Evolutionary conservation across 2,329 filamentous ascomycete genomes (phyloP).

Genomic region (Cadophora malorum): DNA sequence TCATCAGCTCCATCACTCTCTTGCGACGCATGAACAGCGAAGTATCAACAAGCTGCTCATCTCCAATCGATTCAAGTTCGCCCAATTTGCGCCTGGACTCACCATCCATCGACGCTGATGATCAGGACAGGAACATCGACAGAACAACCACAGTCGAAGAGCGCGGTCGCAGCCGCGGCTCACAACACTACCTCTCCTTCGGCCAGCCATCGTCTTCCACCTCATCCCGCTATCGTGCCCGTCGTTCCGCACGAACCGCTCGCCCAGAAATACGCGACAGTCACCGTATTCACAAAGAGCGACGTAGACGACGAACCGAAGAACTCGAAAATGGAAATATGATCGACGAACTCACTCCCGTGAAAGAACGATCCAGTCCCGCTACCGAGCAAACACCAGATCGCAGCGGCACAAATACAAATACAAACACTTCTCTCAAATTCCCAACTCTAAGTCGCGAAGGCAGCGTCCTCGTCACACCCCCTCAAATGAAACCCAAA

Average conservation of each 20-base stretch:
- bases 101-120: background rate
- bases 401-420: too few species aligned
- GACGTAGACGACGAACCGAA: conserved; percentile 18
- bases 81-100: conserved; percentile 8
- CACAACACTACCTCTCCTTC: conserved; percentile 30
- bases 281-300: conserved; percentile 25
- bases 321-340: conserved; percentile 7
- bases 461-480: background rate
- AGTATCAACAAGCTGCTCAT: conserved; percentile 28
- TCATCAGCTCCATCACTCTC: conserved; percentile 28
- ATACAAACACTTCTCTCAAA: background rate
- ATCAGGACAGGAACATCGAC: background rate
- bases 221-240: background rate
- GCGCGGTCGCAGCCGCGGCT: conserved; percentile 21
- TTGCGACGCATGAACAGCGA: conserved; percentile 38
- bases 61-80: conserved; percentile 10
- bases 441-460: conserved; percentile 24
- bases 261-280: conserved; percentile 20
- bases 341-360: conserved; percentile 24
- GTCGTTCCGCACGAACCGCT: background rate
- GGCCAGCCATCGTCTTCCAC: background rate
- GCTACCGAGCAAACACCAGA: conserved; percentile 2
- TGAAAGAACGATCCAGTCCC: conserved; percentile 17
- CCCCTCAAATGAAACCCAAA: background rate
- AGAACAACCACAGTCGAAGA: conserved; percentile 10